phyloP scores from a whole-genome alignment of 73 alveolate species.

The Breviolum minutum region DNA sequence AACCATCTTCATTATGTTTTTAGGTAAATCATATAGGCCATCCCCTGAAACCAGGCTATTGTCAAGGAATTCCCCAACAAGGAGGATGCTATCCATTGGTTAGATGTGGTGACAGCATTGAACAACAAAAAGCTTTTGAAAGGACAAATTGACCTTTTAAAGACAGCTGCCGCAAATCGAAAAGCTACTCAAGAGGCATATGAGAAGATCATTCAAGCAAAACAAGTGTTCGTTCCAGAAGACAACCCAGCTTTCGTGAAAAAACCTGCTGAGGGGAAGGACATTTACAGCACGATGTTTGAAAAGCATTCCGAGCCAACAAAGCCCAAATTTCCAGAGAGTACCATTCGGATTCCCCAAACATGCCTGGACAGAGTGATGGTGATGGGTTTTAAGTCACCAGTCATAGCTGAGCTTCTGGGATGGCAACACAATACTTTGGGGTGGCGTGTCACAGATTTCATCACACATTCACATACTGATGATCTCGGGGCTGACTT shows the following conservation, averaged over 20 bases:
- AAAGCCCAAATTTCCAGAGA: not conserved
- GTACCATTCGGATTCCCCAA: not conserved
- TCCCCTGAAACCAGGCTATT: not conserved
- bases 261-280: not conserved
- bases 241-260: not conserved
- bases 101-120: not conserved
- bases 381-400: not conserved
- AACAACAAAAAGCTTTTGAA: constrained; percentile 4
- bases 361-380: not conserved
- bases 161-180: not conserved
- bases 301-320: not conserved
- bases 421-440: not conserved
- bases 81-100: not conserved
- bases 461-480: not conserved
- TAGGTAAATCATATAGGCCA: not conserved
- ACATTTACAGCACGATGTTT: not conserved
- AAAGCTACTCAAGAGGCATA: not conserved
- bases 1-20: not conserved
- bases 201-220: not conserved
- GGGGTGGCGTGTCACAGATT: not conserved
- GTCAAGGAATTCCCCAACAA: not conserved
- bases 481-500: not conserved
- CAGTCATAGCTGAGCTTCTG: not conserved
- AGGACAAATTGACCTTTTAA: not conserved
- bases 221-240: constrained; percentile 10